These are phyloP conservation scores for Coemansia guatemalensis DNA, from an alignment of 192 early-diverging fungal species.

Conservation along the genomic window DNA sequence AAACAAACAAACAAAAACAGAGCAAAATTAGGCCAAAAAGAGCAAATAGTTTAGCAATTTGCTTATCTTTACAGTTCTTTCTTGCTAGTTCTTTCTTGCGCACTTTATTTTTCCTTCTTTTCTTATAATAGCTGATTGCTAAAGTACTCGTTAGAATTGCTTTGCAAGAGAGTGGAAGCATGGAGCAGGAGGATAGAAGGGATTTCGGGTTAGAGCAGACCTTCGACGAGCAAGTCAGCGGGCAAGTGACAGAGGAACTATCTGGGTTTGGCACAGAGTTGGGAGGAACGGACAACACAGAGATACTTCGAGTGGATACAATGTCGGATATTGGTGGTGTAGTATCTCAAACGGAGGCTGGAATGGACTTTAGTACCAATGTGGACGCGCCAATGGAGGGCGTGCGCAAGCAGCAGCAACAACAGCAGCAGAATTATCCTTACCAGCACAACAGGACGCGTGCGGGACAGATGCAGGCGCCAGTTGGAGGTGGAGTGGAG, in stretches of 20 bases:
- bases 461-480: too few relatives aligned
- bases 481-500: slow-evolving; percentile 1
- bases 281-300: slow-evolving; percentile 9
- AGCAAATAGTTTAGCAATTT: too few relatives aligned
- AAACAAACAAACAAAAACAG: too few relatives aligned
- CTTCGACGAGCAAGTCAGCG: slow-evolving; percentile 13
- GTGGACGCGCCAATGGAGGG: slow-evolving; percentile 37
- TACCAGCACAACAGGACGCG: too few relatives aligned
- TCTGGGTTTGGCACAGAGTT: slow-evolving; percentile 16
- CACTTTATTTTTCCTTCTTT: neutral
- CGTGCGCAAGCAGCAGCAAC: slow-evolving; percentile 11
- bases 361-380: slow-evolving; percentile 40
- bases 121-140: neutral
- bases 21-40: too few relatives aligned
- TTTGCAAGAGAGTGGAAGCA: neutral
- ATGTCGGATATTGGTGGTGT: slow-evolving; percentile 41
- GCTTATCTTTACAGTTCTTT: too few relatives aligned
- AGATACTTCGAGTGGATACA: slow-evolving; percentile 15
- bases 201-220: neutral
- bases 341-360: slow-evolving; percentile 35
- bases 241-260: slow-evolving; percentile 17
- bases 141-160: neutral
- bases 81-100: too few relatives aligned
- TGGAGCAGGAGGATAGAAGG: neutral
- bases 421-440: too few relatives aligned